Evolutionary conservation across 2,329 filamentous ascomycete genomes (phyloP), one percentile per base, ranked within the genome.

Genomic region (Beauveria pseudobassiana): DNA sequence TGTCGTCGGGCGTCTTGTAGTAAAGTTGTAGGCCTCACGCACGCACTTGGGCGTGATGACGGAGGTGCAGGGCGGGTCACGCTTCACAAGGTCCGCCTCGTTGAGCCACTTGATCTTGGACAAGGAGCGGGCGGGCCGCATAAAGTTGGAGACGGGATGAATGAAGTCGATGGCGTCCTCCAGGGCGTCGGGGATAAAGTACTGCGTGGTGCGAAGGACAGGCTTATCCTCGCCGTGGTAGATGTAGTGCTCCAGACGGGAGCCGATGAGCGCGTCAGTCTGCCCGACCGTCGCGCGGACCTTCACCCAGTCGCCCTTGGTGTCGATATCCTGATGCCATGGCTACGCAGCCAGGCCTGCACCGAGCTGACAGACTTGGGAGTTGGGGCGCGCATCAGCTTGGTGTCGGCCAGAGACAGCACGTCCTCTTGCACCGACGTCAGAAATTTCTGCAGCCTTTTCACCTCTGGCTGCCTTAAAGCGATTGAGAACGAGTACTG

Each of bases 111-210:
- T 28, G 26, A 61, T 45, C 30, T 53, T 8, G 30, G 46, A 43
- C 14, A 67, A 63, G 40, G 70, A 69, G 54, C 70, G 71, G 54
- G 68, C 74, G 1, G 78, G 78, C 3, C 73, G 70, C 75, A 81
- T 77, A 62, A 82, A 82, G 70, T 82, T 78, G 62, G 74, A 71
- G 48, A 82, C 68, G 0, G 80, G 80, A 46, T 80, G 75, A 30
- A 82, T 71, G 63, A 82, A 82, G 59, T 73, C 74, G 59, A 82
- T 73, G 61, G 73, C 67, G 1, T 69, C 65, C 1, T 69, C 66
- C 5, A 82, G 70, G 4, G 68, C 64, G 4, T 71, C 71, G 0
- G 80, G 80, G 2, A 82, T 69, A 2, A 72, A 73, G 65, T 83
- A 82, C 20, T 76, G 70, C 12, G 68, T 73, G 3, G 80, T 75